A percentile compares a stretch with the other conserved stretches of the same genome.
These are phyloP conservation scores for Acephala macrosclerotiorum DNA, from an alignment of 2,329 filamentous ascomycete genomes.

Conservation along the genomic window DNA sequence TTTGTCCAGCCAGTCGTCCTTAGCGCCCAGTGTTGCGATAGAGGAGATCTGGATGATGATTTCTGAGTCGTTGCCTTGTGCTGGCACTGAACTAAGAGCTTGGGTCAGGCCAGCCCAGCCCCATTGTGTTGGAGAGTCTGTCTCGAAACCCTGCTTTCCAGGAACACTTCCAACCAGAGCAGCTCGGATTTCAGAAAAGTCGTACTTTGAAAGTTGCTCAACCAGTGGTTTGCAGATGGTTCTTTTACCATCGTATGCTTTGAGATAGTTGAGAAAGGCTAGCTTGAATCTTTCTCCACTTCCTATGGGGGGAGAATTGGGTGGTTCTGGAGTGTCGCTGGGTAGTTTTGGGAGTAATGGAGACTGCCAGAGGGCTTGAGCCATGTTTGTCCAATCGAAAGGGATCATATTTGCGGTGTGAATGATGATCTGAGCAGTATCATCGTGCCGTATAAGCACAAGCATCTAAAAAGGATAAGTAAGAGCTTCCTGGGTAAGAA, in stretches of 20 bases:
- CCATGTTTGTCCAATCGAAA: slow-evolving; percentile 88
- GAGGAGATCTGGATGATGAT: slow-evolving; percentile 77
- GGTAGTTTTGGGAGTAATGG: slow-evolving; percentile 65
- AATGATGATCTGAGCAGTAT: slow-evolving; percentile 79
- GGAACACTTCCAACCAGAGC: slow-evolving; percentile 83
- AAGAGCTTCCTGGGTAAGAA: not conserved
- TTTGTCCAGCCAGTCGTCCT: slow-evolving; percentile 74
- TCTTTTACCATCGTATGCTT: slow-evolving; percentile 68
- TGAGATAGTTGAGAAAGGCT: slow-evolving; percentile 77
- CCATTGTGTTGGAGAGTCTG: slow-evolving; percentile 65
- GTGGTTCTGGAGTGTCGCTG: slow-evolving; percentile 10
- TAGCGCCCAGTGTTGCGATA: slow-evolving; percentile 78
- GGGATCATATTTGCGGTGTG: slow-evolving; percentile 93
- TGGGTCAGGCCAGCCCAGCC: slow-evolving; percentile 76
- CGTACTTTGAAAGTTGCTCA: slow-evolving; percentile 64
- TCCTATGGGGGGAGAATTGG: slow-evolving; percentile 49
- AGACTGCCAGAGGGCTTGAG: slow-evolving; percentile 82
- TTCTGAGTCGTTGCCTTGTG: slow-evolving; percentile 49
- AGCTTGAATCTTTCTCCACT: slow-evolving; percentile 76
- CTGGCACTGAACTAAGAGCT: slow-evolving; percentile 62
- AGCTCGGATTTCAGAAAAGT: slow-evolving; percentile 74
- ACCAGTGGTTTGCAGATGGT: slow-evolving; percentile 62
- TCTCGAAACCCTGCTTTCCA: slow-evolving; percentile 63
- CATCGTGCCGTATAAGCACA: slow-evolving; percentile 79
- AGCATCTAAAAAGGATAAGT: slow-evolving; percentile 71